A percentile compares a stretch with the other conserved stretches of the same genome.
Conservation (phyloP, 148 eudicot species). For the Persicaria maculosa region DNA sequence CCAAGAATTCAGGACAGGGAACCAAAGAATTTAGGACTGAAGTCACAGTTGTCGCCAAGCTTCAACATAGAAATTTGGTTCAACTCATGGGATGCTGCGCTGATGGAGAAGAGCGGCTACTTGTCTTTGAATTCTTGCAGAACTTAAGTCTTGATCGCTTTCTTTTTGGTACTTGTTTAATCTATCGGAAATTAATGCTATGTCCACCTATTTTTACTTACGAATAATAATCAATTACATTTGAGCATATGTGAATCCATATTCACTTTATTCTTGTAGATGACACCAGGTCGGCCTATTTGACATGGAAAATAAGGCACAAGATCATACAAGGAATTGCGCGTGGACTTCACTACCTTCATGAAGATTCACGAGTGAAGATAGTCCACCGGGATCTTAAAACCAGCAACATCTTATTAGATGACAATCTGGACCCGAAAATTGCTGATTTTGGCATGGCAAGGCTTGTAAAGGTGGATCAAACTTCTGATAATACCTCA, state of each 20-base stretch:
- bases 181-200: not conserved
- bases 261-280: slow-evolving; percentile 6
- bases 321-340: slow-evolving; percentile 33
- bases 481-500: no score
- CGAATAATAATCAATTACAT: no score
- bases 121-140: slow-evolving; percentile 43
- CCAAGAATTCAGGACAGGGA: slow-evolving; percentile 44
- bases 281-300: not conserved
- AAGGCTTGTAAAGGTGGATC: no score
- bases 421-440: slow-evolving; percentile 15
- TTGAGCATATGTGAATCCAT: not conserved
- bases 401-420: slow-evolving; percentile 34
- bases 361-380: slow-evolving; percentile 31
- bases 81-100: slow-evolving; percentile 47
- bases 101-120: slow-evolving; percentile 35
- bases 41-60: slow-evolving; percentile 39
- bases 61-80: slow-evolving; percentile 51
- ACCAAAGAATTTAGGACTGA: slow-evolving; percentile 46
- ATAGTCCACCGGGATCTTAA: slow-evolving; percentile 38
- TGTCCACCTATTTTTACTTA: no score
- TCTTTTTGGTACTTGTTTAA: slow-evolving; percentile 27
- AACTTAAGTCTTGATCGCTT: slow-evolving; percentile 40
- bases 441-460: no score
- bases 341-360: slow-evolving; percentile 37
- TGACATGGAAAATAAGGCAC: slow-evolving; percentile 30